Percentiles rank a stretch among this genome's conserved stretches.
These are phyloP conservation scores for Pseudocercospora ulei DNA, from an alignment of 2,329 filamentous ascomycete species.

Conservation along the genomic window DNA sequence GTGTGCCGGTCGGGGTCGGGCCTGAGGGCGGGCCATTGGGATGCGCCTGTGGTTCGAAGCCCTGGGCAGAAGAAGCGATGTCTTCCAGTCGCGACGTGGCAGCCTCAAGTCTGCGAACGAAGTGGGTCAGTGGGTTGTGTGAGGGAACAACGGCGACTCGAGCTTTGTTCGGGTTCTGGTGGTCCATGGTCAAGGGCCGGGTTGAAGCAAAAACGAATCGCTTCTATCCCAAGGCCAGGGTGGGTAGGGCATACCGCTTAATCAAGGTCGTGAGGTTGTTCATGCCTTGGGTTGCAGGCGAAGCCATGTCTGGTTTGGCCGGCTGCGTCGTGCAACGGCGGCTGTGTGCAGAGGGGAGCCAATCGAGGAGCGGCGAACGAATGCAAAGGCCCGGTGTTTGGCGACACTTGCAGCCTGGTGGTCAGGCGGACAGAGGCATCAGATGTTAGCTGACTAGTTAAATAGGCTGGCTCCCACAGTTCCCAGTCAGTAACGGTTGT, in stretches of 20 bases:
- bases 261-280: slow-evolving; percentile 94
- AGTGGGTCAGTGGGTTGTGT: slow-evolving; percentile 43
- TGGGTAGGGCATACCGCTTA: slow-evolving; percentile 59
- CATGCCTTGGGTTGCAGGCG: slow-evolving; percentile 53
- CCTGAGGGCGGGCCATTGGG: slow-evolving; percentile 17
- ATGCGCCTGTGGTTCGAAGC: slow-evolving; percentile 42
- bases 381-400: neutral
- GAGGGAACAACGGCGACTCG: slow-evolving; percentile 19
- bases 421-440: neutral
- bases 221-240: slow-evolving; percentile 1
- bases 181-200: no score
- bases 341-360: slow-evolving; percentile 4
- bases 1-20: slow-evolving; percentile 14
- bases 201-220: no score
- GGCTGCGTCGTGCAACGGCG: slow-evolving; percentile 7
- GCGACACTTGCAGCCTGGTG: neutral
- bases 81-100: slow-evolving; percentile 93
- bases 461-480: no score
- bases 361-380: neutral
- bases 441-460: no score
- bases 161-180: slow-evolving; percentile 15
- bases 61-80: slow-evolving; percentile 65
- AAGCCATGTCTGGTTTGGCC: slow-evolving; percentile 12
- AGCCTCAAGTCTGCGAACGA: slow-evolving; percentile 71
- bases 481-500: no score